A percentile compares a stretch with the other conserved stretches of the same genome.
Evolutionary conservation across 164 flowering plant genomes (phyloP).

Genomic region (Vitis labrusca): DNA sequence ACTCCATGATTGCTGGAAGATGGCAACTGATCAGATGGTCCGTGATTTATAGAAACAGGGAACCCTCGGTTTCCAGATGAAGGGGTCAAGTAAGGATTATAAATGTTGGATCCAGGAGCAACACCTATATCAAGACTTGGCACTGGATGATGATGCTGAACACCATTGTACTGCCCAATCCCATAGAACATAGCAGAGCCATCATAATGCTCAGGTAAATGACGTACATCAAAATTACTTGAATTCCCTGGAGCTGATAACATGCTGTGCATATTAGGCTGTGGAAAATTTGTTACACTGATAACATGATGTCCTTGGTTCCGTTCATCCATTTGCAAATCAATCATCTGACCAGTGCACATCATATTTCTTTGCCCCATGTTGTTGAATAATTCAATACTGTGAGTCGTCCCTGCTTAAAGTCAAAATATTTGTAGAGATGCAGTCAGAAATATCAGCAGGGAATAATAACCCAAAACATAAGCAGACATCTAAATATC

Average conservation of each 20-base stretch:
- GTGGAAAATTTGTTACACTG: conserved; percentile 40
- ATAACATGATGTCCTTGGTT: conserved; percentile 35
- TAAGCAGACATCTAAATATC: neutral
- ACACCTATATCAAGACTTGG: conserved; percentile 37
- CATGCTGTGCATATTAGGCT: conserved; percentile 36
- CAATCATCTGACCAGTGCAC: conserved; percentile 46
- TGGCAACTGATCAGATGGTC: conserved; percentile 42
- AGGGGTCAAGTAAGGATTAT: conserved; percentile 48
- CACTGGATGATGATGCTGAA: conserved; percentile 46
- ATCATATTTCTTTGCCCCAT: conserved; percentile 67
- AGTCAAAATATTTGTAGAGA: neutral
- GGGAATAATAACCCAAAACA: neutral
- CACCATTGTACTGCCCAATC: conserved; percentile 43
- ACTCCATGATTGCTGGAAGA: conserved; percentile 48
- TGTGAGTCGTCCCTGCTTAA: conserved; percentile 14
- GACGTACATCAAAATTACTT: conserved; percentile 35
- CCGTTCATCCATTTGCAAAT: conserved; percentile 51
- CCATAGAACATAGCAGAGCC: conserved; percentile 38
- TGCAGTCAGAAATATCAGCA: neutral
- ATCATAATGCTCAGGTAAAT: conserved; percentile 47
- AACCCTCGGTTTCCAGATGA: conserved; percentile 36
- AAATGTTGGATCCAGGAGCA: conserved; percentile 35
- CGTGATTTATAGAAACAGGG: conserved; percentile 41
- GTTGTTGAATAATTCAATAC: conserved; percentile 11
- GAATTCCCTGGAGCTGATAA: conserved; percentile 47